phyloP scores from a whole-genome alignment of 2,329 filamentous ascomycete genomes.

The Bipolaris cookei region DNA sequence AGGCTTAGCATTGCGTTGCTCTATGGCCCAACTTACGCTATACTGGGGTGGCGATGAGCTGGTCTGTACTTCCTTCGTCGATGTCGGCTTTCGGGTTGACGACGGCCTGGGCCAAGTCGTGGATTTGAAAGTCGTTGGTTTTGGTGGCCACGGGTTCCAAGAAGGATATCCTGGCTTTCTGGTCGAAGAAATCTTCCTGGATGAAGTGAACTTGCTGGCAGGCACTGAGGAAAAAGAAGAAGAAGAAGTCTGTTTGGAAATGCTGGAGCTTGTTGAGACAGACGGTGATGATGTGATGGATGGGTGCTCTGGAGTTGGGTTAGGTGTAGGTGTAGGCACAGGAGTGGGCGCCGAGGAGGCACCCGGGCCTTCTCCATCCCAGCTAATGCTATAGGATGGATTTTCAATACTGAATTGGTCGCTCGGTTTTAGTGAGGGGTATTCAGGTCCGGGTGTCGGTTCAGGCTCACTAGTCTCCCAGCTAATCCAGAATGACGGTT shows the following conservation, averaged over 20 bases:
- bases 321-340: slow-evolving; percentile 7
- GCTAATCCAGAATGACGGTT: slow-evolving; percentile 10
- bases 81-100: slow-evolving; percentile 5
- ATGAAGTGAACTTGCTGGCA: slow-evolving; percentile 1
- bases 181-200: slow-evolving; percentile 10
- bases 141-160: slow-evolving; percentile 20
- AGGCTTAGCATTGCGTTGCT: slow-evolving; percentile 13
- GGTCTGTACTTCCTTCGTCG: slow-evolving; percentile 11
- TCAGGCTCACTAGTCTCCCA: slow-evolving; percentile 9
- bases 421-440: slow-evolving; percentile 13
- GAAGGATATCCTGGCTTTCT: slow-evolving; percentile 19
- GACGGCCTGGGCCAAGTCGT: slow-evolving; percentile 8
- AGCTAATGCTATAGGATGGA: slow-evolving; percentile 12
- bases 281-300: slow-evolving; percentile 1
- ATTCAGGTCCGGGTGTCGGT: slow-evolving; percentile 11
- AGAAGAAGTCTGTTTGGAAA: background rate
- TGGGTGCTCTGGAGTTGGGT: slow-evolving; percentile 11
- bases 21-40: slow-evolving; percentile 21
- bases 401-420: slow-evolving; percentile 11
- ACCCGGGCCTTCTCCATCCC: slow-evolving; percentile 13
- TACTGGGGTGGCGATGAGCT: slow-evolving; percentile 17
- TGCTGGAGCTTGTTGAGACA: slow-evolving; percentile 6
- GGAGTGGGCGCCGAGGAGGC: slow-evolving; percentile 2
- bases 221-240: too few relatives aligned
- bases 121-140: slow-evolving; percentile 11